phyloP scores from a whole-genome alignment of 169 alveolate genomes.

The Plasmodium coatneyi region DNA sequence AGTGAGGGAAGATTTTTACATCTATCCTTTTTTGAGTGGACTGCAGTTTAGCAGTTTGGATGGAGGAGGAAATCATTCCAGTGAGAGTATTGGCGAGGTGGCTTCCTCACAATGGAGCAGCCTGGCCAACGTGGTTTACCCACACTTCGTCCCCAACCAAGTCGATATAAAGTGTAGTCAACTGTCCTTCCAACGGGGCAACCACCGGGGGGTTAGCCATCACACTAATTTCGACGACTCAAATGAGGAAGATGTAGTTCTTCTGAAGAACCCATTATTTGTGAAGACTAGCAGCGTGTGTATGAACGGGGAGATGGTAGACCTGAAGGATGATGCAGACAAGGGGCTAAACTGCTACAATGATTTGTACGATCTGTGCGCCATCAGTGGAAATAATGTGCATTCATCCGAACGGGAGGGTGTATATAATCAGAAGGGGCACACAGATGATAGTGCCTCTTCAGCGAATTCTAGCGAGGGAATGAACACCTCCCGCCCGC shows the following conservation, averaged over 20 bases:
- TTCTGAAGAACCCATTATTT: conserved; percentile 40
- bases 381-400: neutral
- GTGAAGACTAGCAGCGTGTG: neutral
- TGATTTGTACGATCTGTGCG: conserved; percentile 7
- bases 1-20: conserved; percentile 32
- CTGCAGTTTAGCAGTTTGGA: conserved; percentile 1
- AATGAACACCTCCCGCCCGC: neutral
- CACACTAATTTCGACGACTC: conserved; percentile 9
- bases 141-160: neutral
- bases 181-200: neutral
- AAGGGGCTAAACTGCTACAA: conserved; percentile 18
- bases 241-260: conserved; percentile 36
- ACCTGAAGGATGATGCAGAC: neutral
- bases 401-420: neutral
- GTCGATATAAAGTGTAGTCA: neutral
- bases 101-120: neutral
- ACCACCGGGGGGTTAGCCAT: neutral
- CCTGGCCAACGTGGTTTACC: neutral
- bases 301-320: neutral
- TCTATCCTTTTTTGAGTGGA: conserved; percentile 30
- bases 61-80: neutral
- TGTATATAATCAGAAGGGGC: neutral
- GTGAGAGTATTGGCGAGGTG: neutral
- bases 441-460: neutral
- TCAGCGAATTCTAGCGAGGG: neutral